Evolutionary conservation across 306 rosid genomes (phyloP).

Genomic region (Ormosia semicastrata): DNA sequence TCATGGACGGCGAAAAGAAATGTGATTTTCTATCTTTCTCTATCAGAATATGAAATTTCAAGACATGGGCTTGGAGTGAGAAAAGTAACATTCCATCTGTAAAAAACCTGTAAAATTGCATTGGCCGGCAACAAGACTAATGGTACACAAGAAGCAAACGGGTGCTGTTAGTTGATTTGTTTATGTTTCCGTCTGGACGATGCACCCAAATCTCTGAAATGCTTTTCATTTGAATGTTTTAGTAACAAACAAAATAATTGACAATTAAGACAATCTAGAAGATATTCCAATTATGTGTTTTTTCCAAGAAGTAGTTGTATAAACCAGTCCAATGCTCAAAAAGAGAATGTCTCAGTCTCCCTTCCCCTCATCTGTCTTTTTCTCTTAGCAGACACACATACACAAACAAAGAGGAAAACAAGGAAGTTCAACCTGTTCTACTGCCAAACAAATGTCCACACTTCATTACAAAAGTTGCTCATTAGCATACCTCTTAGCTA

Average conservation of each 20-base stretch:
- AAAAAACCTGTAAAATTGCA: not conserved
- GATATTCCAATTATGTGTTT: conserved; percentile 16
- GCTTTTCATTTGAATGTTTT: not conserved
- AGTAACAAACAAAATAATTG: conserved; percentile 1
- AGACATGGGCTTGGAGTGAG: not conserved
- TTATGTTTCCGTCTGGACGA: conserved; percentile 24
- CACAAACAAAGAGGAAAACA: not conserved
- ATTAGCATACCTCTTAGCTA: not conserved
- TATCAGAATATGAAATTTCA: not conserved
- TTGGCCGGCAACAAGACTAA: conserved; percentile 37
- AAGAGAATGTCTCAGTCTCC: not conserved
- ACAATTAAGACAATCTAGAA: not conserved
- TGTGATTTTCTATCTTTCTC: not conserved
- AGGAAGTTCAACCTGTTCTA: not conserved
- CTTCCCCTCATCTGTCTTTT: no score
- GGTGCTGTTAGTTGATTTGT: not conserved
- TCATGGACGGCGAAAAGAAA: not conserved
- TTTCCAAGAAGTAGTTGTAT: not conserved
- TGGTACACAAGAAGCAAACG: not conserved
- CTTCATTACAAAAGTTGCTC: not conserved
- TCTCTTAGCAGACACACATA: no score
- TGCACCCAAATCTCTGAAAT: conserved; percentile 21
- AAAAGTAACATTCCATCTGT: not conserved
- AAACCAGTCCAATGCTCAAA: not conserved
- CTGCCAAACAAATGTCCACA: not conserved